Percentiles rank a stretch among this genome's conserved stretches.
Evolutionary conservation across 306 rosid genomes (phyloP).

Genomic region (Cyamopsis tetragonoloba): DNA sequence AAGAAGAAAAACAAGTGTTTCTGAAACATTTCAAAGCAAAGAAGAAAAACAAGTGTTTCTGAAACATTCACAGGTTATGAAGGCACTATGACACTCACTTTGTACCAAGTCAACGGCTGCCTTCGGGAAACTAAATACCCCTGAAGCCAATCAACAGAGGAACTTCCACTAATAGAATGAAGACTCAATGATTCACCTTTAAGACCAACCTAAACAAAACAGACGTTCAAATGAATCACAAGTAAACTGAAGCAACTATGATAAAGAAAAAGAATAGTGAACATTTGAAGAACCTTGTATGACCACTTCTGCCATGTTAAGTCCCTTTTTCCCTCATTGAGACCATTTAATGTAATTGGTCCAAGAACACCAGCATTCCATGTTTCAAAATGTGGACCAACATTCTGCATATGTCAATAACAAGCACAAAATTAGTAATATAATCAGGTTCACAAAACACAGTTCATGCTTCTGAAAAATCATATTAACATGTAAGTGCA

Average conservation of each 20-base stretch:
- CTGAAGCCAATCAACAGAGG: constrained; percentile 89
- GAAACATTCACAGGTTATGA: not conserved
- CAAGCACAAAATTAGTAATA: constrained; percentile 21
- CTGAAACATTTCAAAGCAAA: not conserved
- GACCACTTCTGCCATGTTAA: constrained; percentile 99
- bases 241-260: constrained; percentile 2
- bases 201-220: constrained; percentile 71
- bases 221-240: constrained; percentile 30
- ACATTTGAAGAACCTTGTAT: constrained; percentile 63
- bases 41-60: not conserved
- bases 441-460: not conserved
- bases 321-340: constrained; percentile 90
- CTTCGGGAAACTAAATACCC: constrained; percentile 60
- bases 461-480: constrained; percentile 3
- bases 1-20: not conserved
- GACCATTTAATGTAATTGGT: constrained; percentile 75
- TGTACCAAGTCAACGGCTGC: constrained; percentile 95
- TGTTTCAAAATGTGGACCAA: constrained; percentile 95
- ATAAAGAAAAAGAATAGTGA: constrained; percentile 4
- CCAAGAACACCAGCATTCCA: constrained; percentile 98
- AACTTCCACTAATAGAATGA: constrained; percentile 87
- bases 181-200: constrained; percentile 90
- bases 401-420: constrained; percentile 56
- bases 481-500: not conserved
- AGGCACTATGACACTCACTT: constrained; percentile 57